These are phyloP conservation scores for Globisporangium heterothallicum DNA, from an alignment of 352 stramenopile species.

Conservation along the genomic window DNA sequence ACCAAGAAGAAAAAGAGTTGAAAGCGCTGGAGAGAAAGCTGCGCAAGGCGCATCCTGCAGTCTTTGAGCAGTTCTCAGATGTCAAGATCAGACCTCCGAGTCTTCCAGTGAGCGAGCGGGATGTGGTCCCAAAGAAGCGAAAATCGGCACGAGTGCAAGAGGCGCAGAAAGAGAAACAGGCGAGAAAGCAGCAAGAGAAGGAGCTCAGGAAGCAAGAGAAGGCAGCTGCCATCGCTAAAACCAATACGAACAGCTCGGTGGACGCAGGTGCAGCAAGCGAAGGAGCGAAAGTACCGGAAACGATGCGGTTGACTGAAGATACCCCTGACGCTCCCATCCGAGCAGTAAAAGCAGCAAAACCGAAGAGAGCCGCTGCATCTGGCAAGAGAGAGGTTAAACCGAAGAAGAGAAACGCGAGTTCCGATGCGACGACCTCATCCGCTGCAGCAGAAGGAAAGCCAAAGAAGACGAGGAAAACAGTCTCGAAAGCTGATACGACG, in stretches of 20 bases:
- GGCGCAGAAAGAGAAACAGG: no score
- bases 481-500: background rate
- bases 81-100: background rate
- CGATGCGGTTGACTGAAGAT: background rate
- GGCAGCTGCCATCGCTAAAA: no score
- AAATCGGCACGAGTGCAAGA: no score
- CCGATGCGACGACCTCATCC: background rate
- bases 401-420: conserved; percentile 2
- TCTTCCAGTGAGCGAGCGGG: background rate
- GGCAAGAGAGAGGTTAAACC: background rate
- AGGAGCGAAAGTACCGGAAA: no score
- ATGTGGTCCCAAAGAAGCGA: no score
- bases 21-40: conserved; percentile 5
- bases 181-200: no score
- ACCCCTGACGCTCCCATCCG: background rate
- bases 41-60: background rate
- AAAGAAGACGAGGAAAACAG: background rate
- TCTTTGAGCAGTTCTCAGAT: background rate
- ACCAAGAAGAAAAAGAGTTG: conserved; percentile 11
- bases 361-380: background rate
- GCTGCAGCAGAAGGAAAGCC: background rate
- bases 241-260: background rate
- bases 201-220: no score
- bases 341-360: background rate
- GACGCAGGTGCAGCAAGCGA: background rate